Evolutionary conservation across 2,329 filamentous ascomycete species (phyloP), one percentile per base, ranked within the genome.

Genomic region (Penicillium italicum): DNA sequence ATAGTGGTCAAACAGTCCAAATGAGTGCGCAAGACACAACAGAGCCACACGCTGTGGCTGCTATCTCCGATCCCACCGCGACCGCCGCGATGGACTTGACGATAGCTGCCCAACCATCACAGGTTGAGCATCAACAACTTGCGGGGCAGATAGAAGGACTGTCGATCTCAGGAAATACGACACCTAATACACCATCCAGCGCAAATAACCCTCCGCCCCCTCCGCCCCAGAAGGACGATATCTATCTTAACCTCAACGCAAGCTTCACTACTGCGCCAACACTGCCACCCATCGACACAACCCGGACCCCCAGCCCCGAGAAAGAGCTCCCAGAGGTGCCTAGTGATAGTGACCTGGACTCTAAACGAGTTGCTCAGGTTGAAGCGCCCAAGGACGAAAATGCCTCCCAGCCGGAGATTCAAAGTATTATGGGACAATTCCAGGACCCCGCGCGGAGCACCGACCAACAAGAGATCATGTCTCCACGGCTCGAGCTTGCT

Each of bases 401-500:
- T 48, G 85, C 85, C 49, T 90, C 89, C 1, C 84, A 85, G 56
- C 87, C 88, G 6, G 94, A 99, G 76, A 97, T 99, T 57, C 90
- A 97, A 74, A 96, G 84, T 70, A 97, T 99, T 71, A 97, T 99
- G 90, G 90, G 91, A 60, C 94, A 97, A 74, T 97, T 97, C 66
- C 87, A 88, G 64, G 86, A 90, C 68, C 85, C 85, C 48, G 85
- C 85, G 28, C 85, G 85, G 49, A 89, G 86, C 0, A 88, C 86
- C 1, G 87, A 82, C 5, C 85, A 83, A 58, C 87, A 93, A 48
- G 90, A 95, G 72, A 91, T 96, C 69, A 96, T 96, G 91, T 96
- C 91, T 59, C 91, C 91, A 5, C 83, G 90, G 30, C 74, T 96
- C 41, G 91, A 93, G 72, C 82, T 93, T 56, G 85, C 90, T n/a